phyloP scores from a whole-genome alignment of 805 yeast genomes.

The Ogataea degrootiae region DNA sequence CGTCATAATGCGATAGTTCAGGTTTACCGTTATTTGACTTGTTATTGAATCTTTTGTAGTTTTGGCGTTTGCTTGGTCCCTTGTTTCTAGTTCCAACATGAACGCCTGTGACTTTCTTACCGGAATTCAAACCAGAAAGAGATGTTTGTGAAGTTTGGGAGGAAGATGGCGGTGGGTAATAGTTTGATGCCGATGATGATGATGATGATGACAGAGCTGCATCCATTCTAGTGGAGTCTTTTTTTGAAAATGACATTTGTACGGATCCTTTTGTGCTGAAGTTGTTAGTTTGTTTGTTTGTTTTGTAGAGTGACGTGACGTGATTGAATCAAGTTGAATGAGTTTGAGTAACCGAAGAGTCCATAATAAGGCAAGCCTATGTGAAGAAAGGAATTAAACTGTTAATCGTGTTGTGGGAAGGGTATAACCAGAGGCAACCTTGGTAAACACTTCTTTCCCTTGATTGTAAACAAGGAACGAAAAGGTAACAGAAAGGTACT shows the following conservation, averaged over 20 bases:
- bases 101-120: slow-evolving; percentile 2
- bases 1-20: slow-evolving; percentile 10
- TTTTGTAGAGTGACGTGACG: too few relatives aligned
- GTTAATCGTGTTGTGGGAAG: too few relatives aligned
- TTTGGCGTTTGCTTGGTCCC: slow-evolving; percentile 1
- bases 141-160: not conserved
- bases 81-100: slow-evolving; percentile 1
- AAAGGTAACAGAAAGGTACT: too few relatives aligned
- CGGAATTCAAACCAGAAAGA: not conserved
- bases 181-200: not conserved
- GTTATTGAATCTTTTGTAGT: slow-evolving; percentile 7
- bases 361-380: too few relatives aligned
- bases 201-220: not conserved
- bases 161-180: not conserved
- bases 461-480: too few relatives aligned
- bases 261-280: not conserved
- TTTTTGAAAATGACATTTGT: not conserved
- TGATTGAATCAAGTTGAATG: too few relatives aligned
- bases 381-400: too few relatives aligned
- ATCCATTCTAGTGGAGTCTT: not conserved
- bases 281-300: too few relatives aligned
- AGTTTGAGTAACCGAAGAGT: too few relatives aligned
- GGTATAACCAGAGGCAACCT: too few relatives aligned
- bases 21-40: slow-evolving; percentile 36
- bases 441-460: too few relatives aligned